A percentile compares a stretch with the other conserved stretches of the same genome.
Evolutionary conservation across 2,329 filamentous ascomycete genomes (phyloP).

Genomic region (Mycocentrospora acerina): DNA sequence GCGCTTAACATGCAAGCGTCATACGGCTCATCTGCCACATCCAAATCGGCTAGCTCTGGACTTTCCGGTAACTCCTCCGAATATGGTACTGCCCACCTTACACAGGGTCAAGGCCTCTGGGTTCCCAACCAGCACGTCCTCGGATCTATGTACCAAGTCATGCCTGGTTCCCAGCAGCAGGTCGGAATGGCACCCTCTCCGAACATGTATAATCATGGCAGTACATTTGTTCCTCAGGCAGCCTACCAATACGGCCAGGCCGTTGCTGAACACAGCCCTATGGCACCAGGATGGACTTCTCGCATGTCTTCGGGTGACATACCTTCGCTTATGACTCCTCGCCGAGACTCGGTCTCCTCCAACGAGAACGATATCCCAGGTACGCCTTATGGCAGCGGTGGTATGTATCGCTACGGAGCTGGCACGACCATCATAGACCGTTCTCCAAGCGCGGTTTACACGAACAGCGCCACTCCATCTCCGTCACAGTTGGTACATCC

Average conservation of each 20-base stretch:
- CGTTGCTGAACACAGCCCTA: slow-evolving; percentile 48
- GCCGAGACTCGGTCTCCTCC: slow-evolving; percentile 54
- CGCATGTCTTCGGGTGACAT: slow-evolving; percentile 50
- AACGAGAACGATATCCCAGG: slow-evolving; percentile 56
- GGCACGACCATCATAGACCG: slow-evolving; percentile 52
- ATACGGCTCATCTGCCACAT: slow-evolving; percentile 32
- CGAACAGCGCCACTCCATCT: slow-evolving; percentile 52
- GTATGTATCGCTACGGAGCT: slow-evolving; percentile 48
- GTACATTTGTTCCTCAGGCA: slow-evolving; percentile 47
- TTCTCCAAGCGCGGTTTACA: slow-evolving; percentile 52
- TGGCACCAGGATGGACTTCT: slow-evolving; percentile 49
- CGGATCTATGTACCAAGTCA: slow-evolving; percentile 38
- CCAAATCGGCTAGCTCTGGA: slow-evolving; percentile 36
- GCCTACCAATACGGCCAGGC: slow-evolving; percentile 49
- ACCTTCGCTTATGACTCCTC: slow-evolving; percentile 53
- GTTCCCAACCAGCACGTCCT: slow-evolving; percentile 40
- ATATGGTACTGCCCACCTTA: slow-evolving; percentile 34
- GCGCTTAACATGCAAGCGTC: slow-evolving; percentile 40
- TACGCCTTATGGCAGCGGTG: slow-evolving; percentile 48
- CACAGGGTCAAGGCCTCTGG: slow-evolving; percentile 42
- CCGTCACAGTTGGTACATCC: slow-evolving; percentile 50
- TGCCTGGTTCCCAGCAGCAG: slow-evolving; percentile 36
- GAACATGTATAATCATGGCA: slow-evolving; percentile 49
- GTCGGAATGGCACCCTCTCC: slow-evolving; percentile 35
- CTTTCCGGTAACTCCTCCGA: slow-evolving; percentile 38